phyloP scores from a whole-genome alignment of 2,329 filamentous ascomycete species.

The Fusarium buxicola region DNA sequence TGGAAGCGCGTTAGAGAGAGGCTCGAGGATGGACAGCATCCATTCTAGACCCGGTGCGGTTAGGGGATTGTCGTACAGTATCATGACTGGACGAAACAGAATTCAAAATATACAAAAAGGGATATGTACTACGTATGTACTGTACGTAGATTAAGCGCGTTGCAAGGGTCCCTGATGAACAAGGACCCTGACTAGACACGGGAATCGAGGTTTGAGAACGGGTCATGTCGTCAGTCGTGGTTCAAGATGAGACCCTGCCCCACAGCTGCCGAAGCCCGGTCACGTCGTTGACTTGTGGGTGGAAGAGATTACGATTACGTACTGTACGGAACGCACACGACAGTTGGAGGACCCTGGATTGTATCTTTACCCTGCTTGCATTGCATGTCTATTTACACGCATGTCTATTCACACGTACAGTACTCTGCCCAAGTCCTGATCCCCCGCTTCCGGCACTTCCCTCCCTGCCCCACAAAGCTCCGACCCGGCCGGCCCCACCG shows the following conservation, averaged over 20 bases:
- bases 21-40: constrained; percentile 7
- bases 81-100: constrained; percentile 41
- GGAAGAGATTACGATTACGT: constrained; percentile 20
- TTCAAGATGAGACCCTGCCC: constrained; percentile 17
- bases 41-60: constrained; percentile 28
- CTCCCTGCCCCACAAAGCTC: constrained; percentile 11
- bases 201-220: constrained; percentile 32
- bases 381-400: constrained; percentile 7
- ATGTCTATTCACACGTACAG: neutral
- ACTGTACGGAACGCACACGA: too few relatives aligned
- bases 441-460: constrained; percentile 38
- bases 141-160: constrained; percentile 4
- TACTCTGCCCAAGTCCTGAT: neutral
- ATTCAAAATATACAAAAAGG: constrained; percentile 16
- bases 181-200: constrained; percentile 36
- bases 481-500: constrained; percentile 33
- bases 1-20: constrained; percentile 5
- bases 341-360: constrained; percentile 22
- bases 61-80: constrained; percentile 13
- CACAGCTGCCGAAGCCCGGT: constrained; percentile 25
- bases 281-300: constrained; percentile 18
- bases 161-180: constrained; percentile 25
- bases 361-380: neutral
- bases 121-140: too few relatives aligned
- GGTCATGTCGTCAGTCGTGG: constrained; percentile 37